phyloP scores from a whole-genome alignment of 257 asterid genomes.

The Striga asiatica region DNA sequence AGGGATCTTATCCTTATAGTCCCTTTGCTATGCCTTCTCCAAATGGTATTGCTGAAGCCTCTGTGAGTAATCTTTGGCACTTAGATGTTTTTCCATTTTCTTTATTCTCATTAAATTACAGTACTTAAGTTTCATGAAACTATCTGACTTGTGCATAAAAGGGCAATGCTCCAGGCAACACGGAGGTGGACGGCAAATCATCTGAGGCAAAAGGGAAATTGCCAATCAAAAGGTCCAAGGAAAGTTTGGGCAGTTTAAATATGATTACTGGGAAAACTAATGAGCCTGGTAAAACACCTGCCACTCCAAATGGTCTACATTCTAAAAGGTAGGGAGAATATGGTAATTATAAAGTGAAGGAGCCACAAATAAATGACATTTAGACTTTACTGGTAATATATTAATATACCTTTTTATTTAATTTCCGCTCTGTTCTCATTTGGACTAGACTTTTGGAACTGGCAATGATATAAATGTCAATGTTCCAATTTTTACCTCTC shows the following conservation, averaged over 20 bases:
- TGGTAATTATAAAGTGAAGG: background rate
- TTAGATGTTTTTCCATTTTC: slow-evolving; percentile 6
- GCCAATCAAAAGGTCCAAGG: slow-evolving; percentile 89
- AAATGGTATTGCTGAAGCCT: slow-evolving; percentile 70
- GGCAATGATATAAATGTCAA: too few relatives aligned
- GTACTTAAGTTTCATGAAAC: background rate
- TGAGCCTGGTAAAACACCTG: slow-evolving; percentile 50
- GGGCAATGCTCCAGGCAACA: slow-evolving; percentile 52
- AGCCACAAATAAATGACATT: background rate
- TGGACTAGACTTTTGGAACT: too few relatives aligned
- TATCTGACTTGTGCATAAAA: slow-evolving; percentile 10
- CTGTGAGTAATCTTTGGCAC: slow-evolving; percentile 45
- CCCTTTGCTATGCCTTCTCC: slow-evolving; percentile 87
- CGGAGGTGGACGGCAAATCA: slow-evolving; percentile 66
- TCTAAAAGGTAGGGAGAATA: slow-evolving; percentile 54
- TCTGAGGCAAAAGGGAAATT: slow-evolving; percentile 76
- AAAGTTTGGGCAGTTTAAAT: slow-evolving; percentile 78
- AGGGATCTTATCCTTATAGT: slow-evolving; percentile 90
- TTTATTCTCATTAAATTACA: background rate
- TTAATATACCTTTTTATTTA: too few relatives aligned
- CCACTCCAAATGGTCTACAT: slow-evolving; percentile 60
- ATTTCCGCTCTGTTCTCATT: too few relatives aligned
- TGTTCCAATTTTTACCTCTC: too few relatives aligned
- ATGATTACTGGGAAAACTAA: slow-evolving; percentile 68
- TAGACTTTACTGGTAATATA: too few relatives aligned